Evolutionary conservation across 2,329 filamentous ascomycete species (phyloP).

Genomic region (Diplodia seriata): DNA sequence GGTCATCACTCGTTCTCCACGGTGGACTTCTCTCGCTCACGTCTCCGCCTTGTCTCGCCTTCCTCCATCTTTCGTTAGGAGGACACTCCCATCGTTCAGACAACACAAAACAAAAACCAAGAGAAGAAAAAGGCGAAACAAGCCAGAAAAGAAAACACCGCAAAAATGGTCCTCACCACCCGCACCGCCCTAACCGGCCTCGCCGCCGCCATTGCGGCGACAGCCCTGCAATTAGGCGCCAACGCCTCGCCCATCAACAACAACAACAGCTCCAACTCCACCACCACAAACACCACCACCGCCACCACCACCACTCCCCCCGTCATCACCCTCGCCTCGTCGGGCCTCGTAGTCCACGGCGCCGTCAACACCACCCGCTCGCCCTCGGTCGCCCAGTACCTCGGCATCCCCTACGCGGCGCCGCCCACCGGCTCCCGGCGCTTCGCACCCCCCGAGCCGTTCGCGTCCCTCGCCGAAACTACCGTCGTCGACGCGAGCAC

Average conservation of each 20-base stretch:
- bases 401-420: conserved; percentile 48
- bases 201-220: background rate
- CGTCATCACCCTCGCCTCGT: conserved; percentile 3
- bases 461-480: conserved; percentile 39
- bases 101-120: background rate
- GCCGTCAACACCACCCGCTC: conserved; percentile 38
- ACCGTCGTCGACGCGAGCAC: conserved; percentile 27
- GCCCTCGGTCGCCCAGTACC: conserved; percentile 42
- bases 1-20: background rate
- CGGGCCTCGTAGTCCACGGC: conserved; percentile 19
- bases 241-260: background rate
- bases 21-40: background rate
- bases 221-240: background rate
- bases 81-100: background rate
- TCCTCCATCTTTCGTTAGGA: background rate
- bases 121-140: background rate
- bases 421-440: conserved; percentile 44
- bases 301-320: background rate
- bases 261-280: no score
- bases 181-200: background rate
- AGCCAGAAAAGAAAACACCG: background rate
- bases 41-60: background rate
- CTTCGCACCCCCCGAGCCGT: conserved; percentile 43
- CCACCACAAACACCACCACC: no score
- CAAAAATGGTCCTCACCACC: background rate